These are phyloP conservation scores for Ogataea pini DNA, from an alignment of 805 yeast genomes.

Conservation along the genomic window DNA sequence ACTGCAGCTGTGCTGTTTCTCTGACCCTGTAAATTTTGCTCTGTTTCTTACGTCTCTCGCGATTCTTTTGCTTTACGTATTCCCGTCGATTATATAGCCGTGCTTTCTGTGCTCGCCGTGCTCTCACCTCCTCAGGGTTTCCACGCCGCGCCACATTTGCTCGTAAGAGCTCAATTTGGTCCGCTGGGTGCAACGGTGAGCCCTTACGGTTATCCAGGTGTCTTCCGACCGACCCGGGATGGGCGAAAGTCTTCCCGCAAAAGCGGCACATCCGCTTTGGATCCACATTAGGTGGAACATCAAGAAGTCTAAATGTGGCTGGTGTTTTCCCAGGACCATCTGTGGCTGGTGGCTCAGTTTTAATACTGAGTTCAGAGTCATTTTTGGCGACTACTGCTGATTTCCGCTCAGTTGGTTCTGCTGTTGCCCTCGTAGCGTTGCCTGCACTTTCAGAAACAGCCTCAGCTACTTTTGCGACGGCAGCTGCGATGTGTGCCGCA, in stretches of 20 bases:
- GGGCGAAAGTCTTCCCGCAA: slow-evolving; percentile 54
- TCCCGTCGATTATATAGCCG: slow-evolving; percentile 47
- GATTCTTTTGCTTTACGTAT: slow-evolving; percentile 48
- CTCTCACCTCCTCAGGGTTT: slow-evolving; percentile 42
- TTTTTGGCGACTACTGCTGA: neutral
- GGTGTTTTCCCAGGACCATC: slow-evolving; percentile 6
- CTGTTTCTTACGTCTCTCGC: slow-evolving; percentile 44
- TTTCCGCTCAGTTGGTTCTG: neutral
- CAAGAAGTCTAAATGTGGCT: slow-evolving; percentile 16
- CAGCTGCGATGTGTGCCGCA: slow-evolving; percentile 7
- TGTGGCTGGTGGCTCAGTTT: neutral
- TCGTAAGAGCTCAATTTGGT: slow-evolving; percentile 46
- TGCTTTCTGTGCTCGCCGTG: slow-evolving; percentile 42
- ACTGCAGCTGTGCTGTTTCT: slow-evolving; percentile 37
- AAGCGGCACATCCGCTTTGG: slow-evolving; percentile 47
- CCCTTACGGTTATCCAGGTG: slow-evolving; percentile 61
- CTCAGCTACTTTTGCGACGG: slow-evolving; percentile 2
- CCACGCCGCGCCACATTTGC: slow-evolving; percentile 54
- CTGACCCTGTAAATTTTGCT: slow-evolving; percentile 44
- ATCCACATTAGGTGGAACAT: slow-evolving; percentile 28
- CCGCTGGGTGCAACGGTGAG: slow-evolving; percentile 50
- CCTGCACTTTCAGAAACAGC: slow-evolving; percentile 1
- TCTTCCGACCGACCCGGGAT: slow-evolving; percentile 60
- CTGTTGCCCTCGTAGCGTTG: neutral
- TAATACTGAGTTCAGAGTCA: slow-evolving; percentile 1